Evolutionary conservation across 257 asterid species (phyloP).

Genomic region (Orobanche coerulescens): DNA sequence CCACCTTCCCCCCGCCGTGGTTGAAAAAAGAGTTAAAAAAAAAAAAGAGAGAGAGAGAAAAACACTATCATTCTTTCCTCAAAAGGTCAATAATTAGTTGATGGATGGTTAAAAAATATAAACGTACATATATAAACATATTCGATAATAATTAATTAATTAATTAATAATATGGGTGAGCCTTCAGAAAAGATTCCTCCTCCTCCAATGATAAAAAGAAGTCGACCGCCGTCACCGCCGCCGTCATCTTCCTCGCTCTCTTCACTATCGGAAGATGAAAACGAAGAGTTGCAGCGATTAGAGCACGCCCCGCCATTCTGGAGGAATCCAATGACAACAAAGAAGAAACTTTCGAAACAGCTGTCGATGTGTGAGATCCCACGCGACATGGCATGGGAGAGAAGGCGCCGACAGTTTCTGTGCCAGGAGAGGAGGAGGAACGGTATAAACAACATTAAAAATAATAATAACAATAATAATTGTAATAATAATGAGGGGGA

Average conservation of each 20-base stretch:
- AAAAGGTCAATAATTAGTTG: neutral
- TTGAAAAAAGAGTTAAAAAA: too few relatives aligned
- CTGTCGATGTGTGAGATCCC: slow-evolving; percentile 70
- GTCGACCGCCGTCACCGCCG: neutral
- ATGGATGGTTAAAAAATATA: neutral
- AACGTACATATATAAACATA: neutral
- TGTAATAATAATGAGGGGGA: neutral
- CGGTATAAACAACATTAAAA: slow-evolving; percentile 10
- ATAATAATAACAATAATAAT: neutral
- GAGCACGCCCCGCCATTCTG: slow-evolving; percentile 76
- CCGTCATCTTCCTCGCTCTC: slow-evolving; percentile 19
- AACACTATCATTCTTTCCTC: neutral
- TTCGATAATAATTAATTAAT: too few relatives aligned
- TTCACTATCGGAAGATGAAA: slow-evolving; percentile 33
- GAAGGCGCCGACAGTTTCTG: slow-evolving; percentile 59
- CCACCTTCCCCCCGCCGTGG: slow-evolving; percentile 32
- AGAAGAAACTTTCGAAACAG: slow-evolving; percentile 52
- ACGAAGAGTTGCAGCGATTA: slow-evolving; percentile 55
- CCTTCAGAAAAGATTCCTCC: neutral
- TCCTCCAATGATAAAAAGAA: neutral
- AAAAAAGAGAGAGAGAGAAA: too few relatives aligned
- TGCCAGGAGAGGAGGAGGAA: slow-evolving; percentile 39
- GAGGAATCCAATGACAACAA: slow-evolving; percentile 29
- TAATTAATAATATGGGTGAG: slow-evolving; percentile 14
- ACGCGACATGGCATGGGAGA: slow-evolving; percentile 79